phyloP scores from a whole-genome alignment of 2,329 filamentous ascomycete species.

The Diaporthe vexans region DNA sequence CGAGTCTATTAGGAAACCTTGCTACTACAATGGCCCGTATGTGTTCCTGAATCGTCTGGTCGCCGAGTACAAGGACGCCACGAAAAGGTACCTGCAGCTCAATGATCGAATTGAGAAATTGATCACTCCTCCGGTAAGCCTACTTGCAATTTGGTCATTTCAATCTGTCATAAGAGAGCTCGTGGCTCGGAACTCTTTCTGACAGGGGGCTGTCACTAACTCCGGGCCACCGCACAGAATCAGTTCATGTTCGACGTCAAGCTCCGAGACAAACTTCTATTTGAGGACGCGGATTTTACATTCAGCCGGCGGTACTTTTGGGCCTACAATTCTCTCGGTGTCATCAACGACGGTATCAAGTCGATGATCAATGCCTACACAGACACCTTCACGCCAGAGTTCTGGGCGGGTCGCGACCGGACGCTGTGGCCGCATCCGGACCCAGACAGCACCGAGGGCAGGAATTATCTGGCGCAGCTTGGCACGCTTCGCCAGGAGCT shows the following conservation, averaged over 20 bases:
- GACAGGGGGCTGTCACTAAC: neutral
- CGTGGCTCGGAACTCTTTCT: neutral
- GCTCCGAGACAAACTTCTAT: constrained; percentile 69
- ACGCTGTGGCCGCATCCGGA: constrained; percentile 69
- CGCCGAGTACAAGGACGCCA: constrained; percentile 72
- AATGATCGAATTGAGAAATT: constrained; percentile 70
- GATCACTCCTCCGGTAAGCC: constrained; percentile 68
- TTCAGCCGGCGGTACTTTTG: constrained; percentile 74
- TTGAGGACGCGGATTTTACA: constrained; percentile 72
- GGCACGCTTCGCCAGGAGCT: constrained; percentile 61
- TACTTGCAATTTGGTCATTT: too few relatives aligned
- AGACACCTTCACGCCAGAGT: constrained; percentile 69
- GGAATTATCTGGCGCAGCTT: constrained; percentile 64
- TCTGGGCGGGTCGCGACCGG: constrained; percentile 69
- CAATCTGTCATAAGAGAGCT: neutral
- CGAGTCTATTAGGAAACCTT: constrained; percentile 66
- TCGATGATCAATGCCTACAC: constrained; percentile 69
- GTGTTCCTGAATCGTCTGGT: constrained; percentile 72
- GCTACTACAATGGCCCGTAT: constrained; percentile 71
- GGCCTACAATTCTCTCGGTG: constrained; percentile 72
- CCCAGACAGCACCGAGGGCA: constrained; percentile 58
- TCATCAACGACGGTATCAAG: constrained; percentile 71
- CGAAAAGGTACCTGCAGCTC: constrained; percentile 69
- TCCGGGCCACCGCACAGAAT: constrained; percentile 47
- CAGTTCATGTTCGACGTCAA: constrained; percentile 71